phyloP scores from a whole-genome alignment of 306 rosid species.

The Betula pendula region DNA sequence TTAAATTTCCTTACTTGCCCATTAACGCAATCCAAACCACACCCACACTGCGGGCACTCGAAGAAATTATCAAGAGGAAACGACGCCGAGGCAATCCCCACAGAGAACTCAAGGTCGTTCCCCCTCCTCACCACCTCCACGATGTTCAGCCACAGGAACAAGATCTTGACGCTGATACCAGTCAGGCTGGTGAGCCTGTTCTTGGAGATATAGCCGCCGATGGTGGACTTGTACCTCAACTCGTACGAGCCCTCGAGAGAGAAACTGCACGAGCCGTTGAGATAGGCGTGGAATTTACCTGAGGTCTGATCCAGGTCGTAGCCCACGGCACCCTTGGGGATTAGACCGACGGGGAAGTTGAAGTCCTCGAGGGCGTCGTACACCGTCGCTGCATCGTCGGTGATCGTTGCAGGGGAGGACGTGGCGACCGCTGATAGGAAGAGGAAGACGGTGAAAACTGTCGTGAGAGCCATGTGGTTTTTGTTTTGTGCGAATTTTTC shows the following conservation, averaged over 20 bases:
- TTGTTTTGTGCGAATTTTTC: neutral
- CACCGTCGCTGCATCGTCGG: conserved; percentile 33
- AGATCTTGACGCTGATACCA: conserved; percentile 76
- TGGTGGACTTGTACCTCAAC: conserved; percentile 62
- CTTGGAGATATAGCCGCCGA: conserved; percentile 55
- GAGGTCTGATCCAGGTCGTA: conserved; percentile 49
- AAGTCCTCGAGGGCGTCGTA: conserved; percentile 52
- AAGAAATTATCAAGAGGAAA: conserved; percentile 66
- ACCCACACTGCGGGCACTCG: conserved; percentile 75
- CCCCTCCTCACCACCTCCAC: conserved; percentile 63
- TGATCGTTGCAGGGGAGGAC: conserved; percentile 3
- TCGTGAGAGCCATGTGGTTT: conserved; percentile 32
- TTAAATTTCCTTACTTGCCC: conserved; percentile 47
- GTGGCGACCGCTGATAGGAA: conserved; percentile 31
- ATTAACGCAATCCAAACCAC: conserved; percentile 64
- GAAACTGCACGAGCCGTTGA: conserved; percentile 67
- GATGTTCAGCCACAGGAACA: conserved; percentile 76
- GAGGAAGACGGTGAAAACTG: conserved; percentile 20
- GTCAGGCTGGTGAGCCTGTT: conserved; percentile 48
- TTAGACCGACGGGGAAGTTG: conserved; percentile 67
- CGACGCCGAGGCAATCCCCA: conserved; percentile 74
- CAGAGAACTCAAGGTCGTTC: conserved; percentile 62
- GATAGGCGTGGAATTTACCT: conserved; percentile 56
- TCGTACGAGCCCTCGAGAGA: conserved; percentile 68
- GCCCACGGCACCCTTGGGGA: conserved; percentile 58